A percentile compares a stretch with the other conserved stretches of the same genome.
These are phyloP conservation scores for Nannochloropsis oceanica DNA, from an alignment of 108 stramenopile genomes.

Conservation along the genomic window DNA sequence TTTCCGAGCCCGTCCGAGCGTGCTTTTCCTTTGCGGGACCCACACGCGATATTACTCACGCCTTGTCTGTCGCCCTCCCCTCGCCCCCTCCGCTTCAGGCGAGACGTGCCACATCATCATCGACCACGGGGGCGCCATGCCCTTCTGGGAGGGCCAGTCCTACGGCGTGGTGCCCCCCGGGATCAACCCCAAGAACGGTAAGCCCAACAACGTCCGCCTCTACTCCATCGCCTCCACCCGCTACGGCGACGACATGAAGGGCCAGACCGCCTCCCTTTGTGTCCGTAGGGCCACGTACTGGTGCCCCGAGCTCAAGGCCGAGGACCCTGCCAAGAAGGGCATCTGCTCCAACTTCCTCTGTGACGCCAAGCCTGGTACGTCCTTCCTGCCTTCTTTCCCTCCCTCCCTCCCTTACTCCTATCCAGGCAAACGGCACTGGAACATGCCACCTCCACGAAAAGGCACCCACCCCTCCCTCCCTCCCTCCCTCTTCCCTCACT, in stretches of 20 bases:
- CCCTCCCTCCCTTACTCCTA: no score
- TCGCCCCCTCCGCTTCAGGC: no score
- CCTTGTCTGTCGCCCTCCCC: no score
- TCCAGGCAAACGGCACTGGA: no score
- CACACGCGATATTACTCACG: no score
- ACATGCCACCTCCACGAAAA: no score
- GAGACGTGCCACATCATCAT: constrained; percentile 90
- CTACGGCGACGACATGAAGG: constrained; percentile 95
- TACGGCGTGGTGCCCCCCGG: constrained; percentile 93
- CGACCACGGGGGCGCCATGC: constrained; percentile 90
- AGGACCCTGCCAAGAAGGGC: constrained; percentile 95
- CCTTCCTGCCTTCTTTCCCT: no score
- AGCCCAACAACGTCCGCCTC: constrained; percentile 84
- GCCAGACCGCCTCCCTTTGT: constrained; percentile 82
- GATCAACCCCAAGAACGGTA: constrained; percentile 66
- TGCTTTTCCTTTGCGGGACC: no score
- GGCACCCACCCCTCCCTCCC: no score
- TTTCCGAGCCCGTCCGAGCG: no score
- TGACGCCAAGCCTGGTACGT: constrained; percentile 77
- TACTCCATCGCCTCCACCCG: constrained; percentile 95
- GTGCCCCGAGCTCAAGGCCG: constrained; percentile 79
- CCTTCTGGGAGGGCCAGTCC: constrained; percentile 97
- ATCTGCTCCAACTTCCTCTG: constrained; percentile 97
- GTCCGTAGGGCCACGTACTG: constrained; percentile 90
- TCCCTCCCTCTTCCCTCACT: no score